Evolutionary conservation across 148 eudicot species (phyloP), one percentile per base, ranked within the genome.

Genomic region (Silene uniflora): DNA sequence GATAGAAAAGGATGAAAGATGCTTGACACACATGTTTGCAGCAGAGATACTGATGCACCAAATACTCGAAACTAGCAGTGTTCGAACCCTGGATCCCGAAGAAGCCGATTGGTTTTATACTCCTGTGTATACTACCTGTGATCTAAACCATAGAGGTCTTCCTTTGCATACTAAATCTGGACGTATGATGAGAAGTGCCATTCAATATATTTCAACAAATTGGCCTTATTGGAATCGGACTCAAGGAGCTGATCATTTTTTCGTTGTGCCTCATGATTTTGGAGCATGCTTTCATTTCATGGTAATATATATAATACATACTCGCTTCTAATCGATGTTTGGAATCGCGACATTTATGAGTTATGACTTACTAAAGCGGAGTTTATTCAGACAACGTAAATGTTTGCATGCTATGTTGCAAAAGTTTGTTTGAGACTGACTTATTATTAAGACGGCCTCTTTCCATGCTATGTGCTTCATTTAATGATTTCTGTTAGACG

Each of bases 91-190:
- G n/a, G 92, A 95, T 85, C 98, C 98, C 10, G 96, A 90, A 68
- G 98, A 95, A 88, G 98, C 98, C 6, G 98, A 95, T 78, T 95
- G 98, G 98, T 95, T 95, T 79, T 95, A 95, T 79, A 92, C 98
- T 14, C 97, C 98, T 47, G 98, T 95, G 29, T 95, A 95, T 78
- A 80, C 87, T 1, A 95, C 97, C 19, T 95, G 98, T 81, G 98
- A 95, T 81, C 83, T 95, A 71, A 95, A 96, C 63, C 96, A 91
- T 66, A 90, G 87, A 77, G 98, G 98, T 39, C 93, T 92, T 52
- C 97, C 98, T 25, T 72, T 92, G 75, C 97, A 93, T 18, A 89
- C 90, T 80, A 95, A 95, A 82, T 90, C 98, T 42, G 97, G 97
- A 22, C 86, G 93, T 32, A 95, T 92, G 96, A 95, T 92, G 97